Conservation (phyloP, 345 rosid genomes). For the Sisymbrium altissimum region DNA sequence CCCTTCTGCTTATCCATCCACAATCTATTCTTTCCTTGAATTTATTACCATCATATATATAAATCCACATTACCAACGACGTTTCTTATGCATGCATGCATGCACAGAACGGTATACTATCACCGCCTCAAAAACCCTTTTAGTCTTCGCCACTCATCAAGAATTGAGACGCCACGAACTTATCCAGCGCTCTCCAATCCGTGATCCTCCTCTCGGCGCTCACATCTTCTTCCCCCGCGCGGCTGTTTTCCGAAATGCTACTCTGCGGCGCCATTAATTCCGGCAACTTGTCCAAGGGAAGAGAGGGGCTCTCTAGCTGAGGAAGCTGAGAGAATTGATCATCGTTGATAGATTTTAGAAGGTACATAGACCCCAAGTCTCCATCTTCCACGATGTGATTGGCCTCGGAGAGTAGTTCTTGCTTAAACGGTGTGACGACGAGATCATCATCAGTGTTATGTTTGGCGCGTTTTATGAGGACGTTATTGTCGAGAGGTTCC, state of each 20-base stretch:
- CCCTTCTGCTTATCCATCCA: background rate
- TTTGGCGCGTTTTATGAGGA: conserved; percentile 26
- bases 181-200: conserved; percentile 92
- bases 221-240: conserved; percentile 26
- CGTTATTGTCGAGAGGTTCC: conserved; percentile 35
- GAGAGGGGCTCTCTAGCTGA: conserved; percentile 79
- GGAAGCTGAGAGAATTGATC: conserved; percentile 63
- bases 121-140: background rate
- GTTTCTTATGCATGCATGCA: conserved; percentile 28
- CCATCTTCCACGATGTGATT: conserved; percentile 47
- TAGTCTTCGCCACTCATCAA: conserved; percentile 57
- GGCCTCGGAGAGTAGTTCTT: conserved; percentile 13
- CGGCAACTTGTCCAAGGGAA: conserved; percentile 15
- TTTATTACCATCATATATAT: conserved; percentile 8
- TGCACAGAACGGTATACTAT: conserved; percentile 16
- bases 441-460: conserved; percentile 40
- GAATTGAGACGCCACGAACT: conserved; percentile 91
- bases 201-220: conserved; percentile 44
- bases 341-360: background rate
- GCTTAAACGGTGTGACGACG: conserved; percentile 11
- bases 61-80: conserved; percentile 1
- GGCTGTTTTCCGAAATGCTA: conserved; percentile 20
- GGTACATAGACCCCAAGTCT: conserved; percentile 38
- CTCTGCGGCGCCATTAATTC: conserved; percentile 24
- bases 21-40: background rate